Evolutionary conservation across 257 asterid species (phyloP), one percentile per base, ranked within the genome.

Genomic region (Cruciata laevipes): DNA sequence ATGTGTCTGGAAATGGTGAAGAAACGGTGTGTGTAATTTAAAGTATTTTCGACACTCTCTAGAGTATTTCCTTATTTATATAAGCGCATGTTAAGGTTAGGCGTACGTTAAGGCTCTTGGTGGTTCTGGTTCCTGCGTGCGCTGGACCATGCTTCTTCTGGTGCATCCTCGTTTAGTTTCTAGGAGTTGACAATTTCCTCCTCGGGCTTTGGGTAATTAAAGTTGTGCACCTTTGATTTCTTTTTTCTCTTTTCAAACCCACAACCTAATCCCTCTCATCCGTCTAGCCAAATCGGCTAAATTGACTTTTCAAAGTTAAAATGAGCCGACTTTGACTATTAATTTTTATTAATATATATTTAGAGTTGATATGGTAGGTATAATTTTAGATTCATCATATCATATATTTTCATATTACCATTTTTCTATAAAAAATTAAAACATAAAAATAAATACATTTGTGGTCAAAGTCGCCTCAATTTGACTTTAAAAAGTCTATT

Each of bases 41-140:
- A 27, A 27, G 35, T 60, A 25, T 27, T 25, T 27, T 60, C 24
- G 18, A 2, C 25, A 20, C 17, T 8, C 40, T 60, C 20, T 31
- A 31, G 16, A 61, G 32, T 31, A 27, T 31, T 32, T 32, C 11
- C 27, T 55, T 55, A 68, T 0, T 12, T 42, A 67, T 72, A 75
- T 12, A 11, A 24, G 86, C 77, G 82, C 84, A 75, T 8, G 65
- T 78, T 80, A 81, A 76, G 78, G 47, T n/a, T 30, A 9, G 33
- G 83, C 63, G 82, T 78, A 77, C 69, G 76, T 68, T 69, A 58
- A 62, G 53, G 8, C 30, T 30, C 5, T 0, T 55, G 67, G 67
- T 72, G 24, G 71, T 24, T 7, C 1, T 55, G 68, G 70, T 76
- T 74, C 78, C 71, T 70, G 87, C 78, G 69, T 80, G 69, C 57